Conservation (phyloP, 805 yeast genomes). For the Yueomyces sinensis region DNA sequence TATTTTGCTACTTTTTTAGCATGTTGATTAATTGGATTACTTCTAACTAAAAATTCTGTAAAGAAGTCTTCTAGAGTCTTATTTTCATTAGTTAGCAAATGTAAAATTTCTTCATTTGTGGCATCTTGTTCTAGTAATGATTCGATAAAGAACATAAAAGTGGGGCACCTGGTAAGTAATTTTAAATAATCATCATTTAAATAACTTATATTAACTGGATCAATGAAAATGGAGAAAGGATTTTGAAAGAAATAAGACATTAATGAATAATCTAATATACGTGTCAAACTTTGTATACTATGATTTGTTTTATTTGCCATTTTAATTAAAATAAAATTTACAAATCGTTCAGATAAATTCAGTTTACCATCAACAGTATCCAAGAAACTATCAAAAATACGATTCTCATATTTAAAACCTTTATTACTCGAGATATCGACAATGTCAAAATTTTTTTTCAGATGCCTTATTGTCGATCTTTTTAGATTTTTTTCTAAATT, state of each 20-base stretch:
- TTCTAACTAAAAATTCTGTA: conserved; percentile 22
- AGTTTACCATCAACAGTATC: conserved; percentile 24
- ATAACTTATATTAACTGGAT: conserved; percentile 20
- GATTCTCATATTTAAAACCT: conserved; percentile 22
- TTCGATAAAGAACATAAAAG: conserved; percentile 24
- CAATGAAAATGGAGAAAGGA: conserved; percentile 24
- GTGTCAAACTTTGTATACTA: conserved; percentile 19
- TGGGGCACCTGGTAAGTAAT: conserved; percentile 19
- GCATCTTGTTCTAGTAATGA: conserved; percentile 17
- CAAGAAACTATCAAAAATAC: conserved; percentile 21
- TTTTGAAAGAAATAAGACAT: conserved; percentile 25
- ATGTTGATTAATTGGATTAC: conserved; percentile 23
- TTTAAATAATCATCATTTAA: conserved; percentile 17
- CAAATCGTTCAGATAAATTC: conserved; percentile 19
- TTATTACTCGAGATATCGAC: conserved; percentile 23
- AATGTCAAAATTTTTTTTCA: conserved; percentile 15
- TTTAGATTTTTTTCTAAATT: conserved; percentile 22
- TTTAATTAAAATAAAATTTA: conserved; percentile 18
- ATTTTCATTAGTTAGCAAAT: conserved; percentile 14
- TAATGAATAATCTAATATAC: conserved; percentile 21
- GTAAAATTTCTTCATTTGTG: conserved; percentile 14
- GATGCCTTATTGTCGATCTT: conserved; percentile 19
- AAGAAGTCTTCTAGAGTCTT: conserved; percentile 19
- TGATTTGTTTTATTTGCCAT: conserved; percentile 23
- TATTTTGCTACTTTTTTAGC: conserved; percentile 15